phyloP scores from a whole-genome alignment of 176 grass and related monocot species.

The Cymbopogon citratus region DNA sequence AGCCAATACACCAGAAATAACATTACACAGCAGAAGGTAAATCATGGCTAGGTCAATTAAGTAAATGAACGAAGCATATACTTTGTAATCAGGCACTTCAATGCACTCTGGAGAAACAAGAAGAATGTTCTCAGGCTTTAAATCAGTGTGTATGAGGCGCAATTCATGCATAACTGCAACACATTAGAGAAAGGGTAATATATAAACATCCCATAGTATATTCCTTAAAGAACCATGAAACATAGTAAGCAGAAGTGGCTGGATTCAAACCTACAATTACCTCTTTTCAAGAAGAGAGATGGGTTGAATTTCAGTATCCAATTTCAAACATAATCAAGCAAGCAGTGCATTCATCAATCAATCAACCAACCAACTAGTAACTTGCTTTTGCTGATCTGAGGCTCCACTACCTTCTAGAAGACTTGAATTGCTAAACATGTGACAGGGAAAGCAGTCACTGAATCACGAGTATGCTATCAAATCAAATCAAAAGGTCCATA shows the following conservation, averaged over 20 bases:
- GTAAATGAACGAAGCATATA: conserved; percentile 58
- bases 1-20: background rate
- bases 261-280: too few relatives aligned
- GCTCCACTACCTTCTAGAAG: too few relatives aligned
- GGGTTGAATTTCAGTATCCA: too few relatives aligned
- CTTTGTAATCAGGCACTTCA: conserved; percentile 99
- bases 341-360: too few relatives aligned
- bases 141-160: conserved; percentile 99
- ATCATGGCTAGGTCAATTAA: background rate
- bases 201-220: conserved; percentile 30
- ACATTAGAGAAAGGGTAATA: conserved; percentile 45
- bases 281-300: too few relatives aligned
- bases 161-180: conserved; percentile 99
- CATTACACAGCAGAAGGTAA: background rate
- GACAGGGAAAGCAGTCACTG: too few relatives aligned
- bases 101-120: conserved; percentile 94
- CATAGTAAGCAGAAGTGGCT: background rate
- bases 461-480: too few relatives aligned
- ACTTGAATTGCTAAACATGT: too few relatives aligned
- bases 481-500: too few relatives aligned
- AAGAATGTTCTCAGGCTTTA: conserved; percentile 99
- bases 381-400: too few relatives aligned
- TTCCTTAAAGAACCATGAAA: conserved; percentile 13
- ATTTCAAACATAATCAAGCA: too few relatives aligned
- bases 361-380: too few relatives aligned